A percentile compares a stretch with the other conserved stretches of the same genome.
Evolutionary conservation across 2,329 filamentous ascomycete species (phyloP).

Genomic region (Cladophialophora psammophila): DNA sequence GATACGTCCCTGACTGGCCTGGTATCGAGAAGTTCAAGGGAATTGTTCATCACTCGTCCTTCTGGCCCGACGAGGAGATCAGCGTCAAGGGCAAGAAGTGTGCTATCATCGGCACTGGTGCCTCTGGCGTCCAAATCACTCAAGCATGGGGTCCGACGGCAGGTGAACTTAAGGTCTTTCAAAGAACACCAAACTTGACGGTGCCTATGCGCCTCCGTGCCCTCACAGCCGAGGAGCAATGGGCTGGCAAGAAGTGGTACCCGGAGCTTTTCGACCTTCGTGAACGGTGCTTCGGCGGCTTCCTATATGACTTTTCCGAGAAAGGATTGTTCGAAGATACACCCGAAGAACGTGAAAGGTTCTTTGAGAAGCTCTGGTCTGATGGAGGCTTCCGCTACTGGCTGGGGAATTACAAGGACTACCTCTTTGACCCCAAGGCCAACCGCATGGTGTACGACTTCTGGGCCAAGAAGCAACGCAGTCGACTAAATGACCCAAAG

Average conservation of each 20-base stretch:
- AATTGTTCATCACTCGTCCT: slow-evolving; percentile 66
- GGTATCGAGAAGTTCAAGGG: slow-evolving; percentile 67
- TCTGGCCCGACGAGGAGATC: slow-evolving; percentile 64
- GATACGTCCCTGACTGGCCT: slow-evolving; percentile 61
- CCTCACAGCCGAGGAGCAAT: slow-evolving; percentile 60
- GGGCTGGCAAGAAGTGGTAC: slow-evolving; percentile 52
- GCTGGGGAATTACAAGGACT: slow-evolving; percentile 62
- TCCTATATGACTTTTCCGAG: slow-evolving; percentile 65
- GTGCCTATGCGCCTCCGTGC: slow-evolving; percentile 65
- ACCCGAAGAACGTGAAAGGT: slow-evolving; percentile 48
- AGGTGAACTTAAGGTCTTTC: slow-evolving; percentile 60
- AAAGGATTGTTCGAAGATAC: slow-evolving; percentile 59
- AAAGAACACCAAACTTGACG: slow-evolving; percentile 71
- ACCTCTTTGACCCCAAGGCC: slow-evolving; percentile 54
- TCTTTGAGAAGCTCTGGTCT: slow-evolving; percentile 59
- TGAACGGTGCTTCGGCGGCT: slow-evolving; percentile 53
- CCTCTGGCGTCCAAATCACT: slow-evolving; percentile 69
- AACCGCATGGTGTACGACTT: slow-evolving; percentile 64
- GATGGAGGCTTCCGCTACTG: slow-evolving; percentile 67
- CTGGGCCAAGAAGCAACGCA: slow-evolving; percentile 62
- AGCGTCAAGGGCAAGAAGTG: slow-evolving; percentile 65
- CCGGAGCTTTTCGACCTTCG: slow-evolving; percentile 36
- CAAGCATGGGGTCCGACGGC: slow-evolving; percentile 66
- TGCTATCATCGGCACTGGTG: slow-evolving; percentile 70
- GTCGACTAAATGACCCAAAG: slow-evolving; percentile 58